Base-by-base conservation (phyloP, 1,284 basidiomycete species). In the Papiliotrema nemorosa region DNA sequence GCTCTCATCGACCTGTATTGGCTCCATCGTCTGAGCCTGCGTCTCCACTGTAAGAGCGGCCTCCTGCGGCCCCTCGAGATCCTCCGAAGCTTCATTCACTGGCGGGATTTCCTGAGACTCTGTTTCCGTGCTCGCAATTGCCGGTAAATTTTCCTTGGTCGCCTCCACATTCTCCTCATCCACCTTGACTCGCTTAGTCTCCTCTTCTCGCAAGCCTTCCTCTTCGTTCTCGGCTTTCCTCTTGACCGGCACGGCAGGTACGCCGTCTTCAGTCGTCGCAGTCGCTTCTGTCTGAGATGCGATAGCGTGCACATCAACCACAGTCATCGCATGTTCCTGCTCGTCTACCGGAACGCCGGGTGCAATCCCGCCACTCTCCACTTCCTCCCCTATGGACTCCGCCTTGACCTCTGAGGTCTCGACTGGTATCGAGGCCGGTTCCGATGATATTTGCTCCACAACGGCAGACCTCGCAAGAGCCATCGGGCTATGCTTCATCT, bases 211-310 rank as follows among this genome's bases (percentile, higher is more conserved):
- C 34, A 44, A 9, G 31, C 31, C 31, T 33, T 33, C 31, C 5
- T 24, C 35, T 20, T 27, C 43, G 22, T 57, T 55, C 25, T 66
- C 60, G 27, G 62, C 69, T 46, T 74, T 74, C 31, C 70, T 55
- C 53, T 73, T 73, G 20, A 50, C 50, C 22, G 36, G 40, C 20
- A 43, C 39, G 36, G 26, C 5, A 7, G 20, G 9, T 9, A 3
- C 34, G 9, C 25, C 35, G 34, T 13, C 36, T 26, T 33, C 13
- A 25, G n/a, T 26, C 7, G 16, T 22, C 12, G 22, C 4, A 26
- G 2, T 14, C 20, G 18, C 40, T 21, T 12, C 16, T n/a, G 14
- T 35, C 13, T 34, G 25, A 34, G n/a, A n/a, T n/a, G n/a, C n/a
- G n/a, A n/a, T n/a, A n/a, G n/a, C n/a, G n/a, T n/a, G n/a, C n/a